Evolutionary conservation across 2,329 filamentous ascomycete species (phyloP), one percentile per base, ranked within the genome.

Genomic region (Thelonectria discophora): DNA sequence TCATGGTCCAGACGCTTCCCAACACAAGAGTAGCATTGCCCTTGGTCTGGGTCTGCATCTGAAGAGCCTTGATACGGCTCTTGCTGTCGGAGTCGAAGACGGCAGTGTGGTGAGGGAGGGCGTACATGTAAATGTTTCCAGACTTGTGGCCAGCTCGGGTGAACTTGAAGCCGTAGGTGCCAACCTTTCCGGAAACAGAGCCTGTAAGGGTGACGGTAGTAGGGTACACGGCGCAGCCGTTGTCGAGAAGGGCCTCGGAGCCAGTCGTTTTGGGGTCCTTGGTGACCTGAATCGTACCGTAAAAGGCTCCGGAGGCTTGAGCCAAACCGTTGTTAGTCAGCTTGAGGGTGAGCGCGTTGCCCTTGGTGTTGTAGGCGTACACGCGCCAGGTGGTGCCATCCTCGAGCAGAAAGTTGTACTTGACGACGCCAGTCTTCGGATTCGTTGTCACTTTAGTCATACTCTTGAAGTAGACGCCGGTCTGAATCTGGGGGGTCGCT

Each of bases 21-120:
- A 89, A 77, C 0, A 97, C 85, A 1, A 89, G 90, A 1, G 86
- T 90, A 8, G 90, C 91, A 13, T 87, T 79, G 11, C 95, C 95
- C 78, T 97, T 98, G 18, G 93, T 97, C 0, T 93, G 90, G 0
- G 93, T 94, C 58, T 89, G 86, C 54, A 98, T 79, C 64, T 85
- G 81, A 2, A 95, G 74, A 5, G 79, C 85, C 8, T 81, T 80
- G 21, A 81, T 78, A 11, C 78, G 79, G 9, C 86, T 87, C 37
- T 67, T 71, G 2, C 85, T 87, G 1, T 77, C 76, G 1, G 76
- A 68, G 66, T 92, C 86, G 63, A 98, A 94, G 0, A 91, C 93
- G 32, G 87, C 80, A 3, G 92, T 74, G 68, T 98, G 95, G 75
- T 98, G 95, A 20, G 94, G 93, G 49, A 99, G 80, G 15, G 91